Conservation (phyloP, 306 rosid genomes). For the Corylus avellana region DNA sequence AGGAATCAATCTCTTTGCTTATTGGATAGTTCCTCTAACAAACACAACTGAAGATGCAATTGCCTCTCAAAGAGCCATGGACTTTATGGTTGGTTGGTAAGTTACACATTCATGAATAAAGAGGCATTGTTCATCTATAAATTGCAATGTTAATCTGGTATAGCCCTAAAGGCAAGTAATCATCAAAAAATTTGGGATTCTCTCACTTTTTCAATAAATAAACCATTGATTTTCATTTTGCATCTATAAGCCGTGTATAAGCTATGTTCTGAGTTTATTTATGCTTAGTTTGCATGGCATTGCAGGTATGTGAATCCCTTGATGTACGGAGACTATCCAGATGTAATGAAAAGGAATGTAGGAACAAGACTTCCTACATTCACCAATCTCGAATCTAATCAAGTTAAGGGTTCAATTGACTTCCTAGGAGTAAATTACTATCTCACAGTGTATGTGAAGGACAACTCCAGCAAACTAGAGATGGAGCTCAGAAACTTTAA, state of each 20-base stretch:
- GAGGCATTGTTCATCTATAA: not conserved
- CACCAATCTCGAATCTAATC: constrained; percentile 46
- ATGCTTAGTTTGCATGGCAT: not conserved
- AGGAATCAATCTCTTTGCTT: constrained; percentile 47
- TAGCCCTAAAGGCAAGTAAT: not conserved
- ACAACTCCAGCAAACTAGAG: constrained; percentile 34
- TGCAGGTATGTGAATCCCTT: constrained; percentile 68
- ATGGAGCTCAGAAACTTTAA: constrained; percentile 28
- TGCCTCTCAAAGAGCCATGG: constrained; percentile 46
- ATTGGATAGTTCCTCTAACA: constrained; percentile 41
- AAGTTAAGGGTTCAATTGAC: constrained; percentile 59
- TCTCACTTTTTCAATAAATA: not conserved
- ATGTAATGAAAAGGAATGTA: constrained; percentile 48
- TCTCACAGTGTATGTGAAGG: constrained; percentile 13
- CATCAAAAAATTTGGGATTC: not conserved
- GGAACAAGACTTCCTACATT: constrained; percentile 60
- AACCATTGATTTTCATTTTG: not conserved
- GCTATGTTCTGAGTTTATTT: not conserved
- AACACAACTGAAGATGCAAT: constrained; percentile 39
- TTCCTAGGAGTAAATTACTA: constrained; percentile 61
- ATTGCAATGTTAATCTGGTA: not conserved
- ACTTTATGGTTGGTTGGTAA: constrained; percentile 55
- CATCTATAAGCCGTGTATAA: not conserved
- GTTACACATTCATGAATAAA: constrained; percentile 21
- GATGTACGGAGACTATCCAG: constrained; percentile 65